These are phyloP conservation scores for Plasmodium coatneyi DNA, from an alignment of 169 alveolate species.

Conservation along the genomic window DNA sequence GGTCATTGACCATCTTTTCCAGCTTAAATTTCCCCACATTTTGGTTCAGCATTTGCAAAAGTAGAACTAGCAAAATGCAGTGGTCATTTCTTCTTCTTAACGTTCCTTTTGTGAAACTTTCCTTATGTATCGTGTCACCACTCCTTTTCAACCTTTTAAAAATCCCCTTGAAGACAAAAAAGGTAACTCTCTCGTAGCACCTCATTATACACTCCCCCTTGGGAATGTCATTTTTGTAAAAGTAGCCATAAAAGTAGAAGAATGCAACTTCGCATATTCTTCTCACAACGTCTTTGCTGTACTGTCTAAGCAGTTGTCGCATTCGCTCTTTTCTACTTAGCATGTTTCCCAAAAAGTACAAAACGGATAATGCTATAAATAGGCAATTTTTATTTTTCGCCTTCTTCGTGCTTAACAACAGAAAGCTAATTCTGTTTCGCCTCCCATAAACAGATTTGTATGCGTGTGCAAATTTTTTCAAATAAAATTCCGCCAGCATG, in stretches of 20 bases:
- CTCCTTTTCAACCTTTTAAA: slow-evolving; percentile 22
- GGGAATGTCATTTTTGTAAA: slow-evolving; percentile 38
- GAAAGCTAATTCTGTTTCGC: slow-evolving; percentile 41
- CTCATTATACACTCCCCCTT: slow-evolving; percentile 13
- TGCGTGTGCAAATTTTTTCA: slow-evolving; percentile 29
- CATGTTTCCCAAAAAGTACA: slow-evolving; percentile 21
- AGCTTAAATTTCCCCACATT: slow-evolving; percentile 16
- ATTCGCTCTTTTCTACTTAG: slow-evolving; percentile 8
- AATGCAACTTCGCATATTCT: slow-evolving; percentile 30
- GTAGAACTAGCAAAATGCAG: slow-evolving; percentile 7
- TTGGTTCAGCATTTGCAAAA: slow-evolving; percentile 29
- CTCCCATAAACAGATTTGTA: slow-evolving; percentile 1
- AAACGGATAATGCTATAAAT: slow-evolving; percentile 45
- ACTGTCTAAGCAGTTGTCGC: slow-evolving; percentile 1
- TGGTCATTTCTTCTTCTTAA: neutral
- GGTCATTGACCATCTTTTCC: slow-evolving; percentile 12
- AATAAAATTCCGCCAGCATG: slow-evolving; percentile 26
- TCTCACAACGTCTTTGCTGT: slow-evolving; percentile 19
- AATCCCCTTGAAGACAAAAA: neutral
- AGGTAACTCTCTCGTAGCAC: slow-evolving; percentile 19
- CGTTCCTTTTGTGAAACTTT: neutral
- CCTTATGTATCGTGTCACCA: neutral
- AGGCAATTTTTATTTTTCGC: slow-evolving; percentile 47
- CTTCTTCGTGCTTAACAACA: slow-evolving; percentile 36
- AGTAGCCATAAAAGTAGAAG: slow-evolving; percentile 66